Base-by-base conservation (phyloP, 2,329 filamentous ascomycete species). In the Fusarium albosuccineum region DNA sequence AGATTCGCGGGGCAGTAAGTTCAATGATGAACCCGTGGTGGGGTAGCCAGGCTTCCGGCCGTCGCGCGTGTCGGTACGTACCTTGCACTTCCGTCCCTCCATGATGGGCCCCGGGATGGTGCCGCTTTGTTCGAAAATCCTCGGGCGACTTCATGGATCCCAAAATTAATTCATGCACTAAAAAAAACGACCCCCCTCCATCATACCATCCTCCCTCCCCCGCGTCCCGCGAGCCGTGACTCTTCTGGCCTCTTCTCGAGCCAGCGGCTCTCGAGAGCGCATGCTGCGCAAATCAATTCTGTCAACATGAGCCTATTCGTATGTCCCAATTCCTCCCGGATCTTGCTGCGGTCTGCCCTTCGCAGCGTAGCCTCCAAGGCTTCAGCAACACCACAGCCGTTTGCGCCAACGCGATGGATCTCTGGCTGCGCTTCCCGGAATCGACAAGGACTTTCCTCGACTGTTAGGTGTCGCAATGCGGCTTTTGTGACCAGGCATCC, bases 321-420 rank as follows among this genome's bases (percentile, higher is more conserved):
- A 27, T 74, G 70, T 49, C 71, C 71, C 60, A 71, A 74, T 68
- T 73, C 74, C 50, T 73, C 76, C 37, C 70, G 75, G 61, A 64
- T 73, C 55, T 65, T 78, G 62, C 57, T 77, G 62, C 72, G 75
- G 42, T 62, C 64, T 39, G 73, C 70, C 59, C 68, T 74, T 9
- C 71, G 75, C 27, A 68, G 68, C 53, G 57, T 73, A 58, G 67
- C 65, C 36, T 70, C 57, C 37, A 64, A 64, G 49, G 63, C 63
- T 9, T 56, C 58, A n/a, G 55, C 64, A 29, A 49, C 67, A 39
- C 50, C 63, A 22, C 66, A 67, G 29, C 62, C 70, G n/a, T 70
- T 70, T 53, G 57, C 63, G 16, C 59, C 72, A n/a, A 22, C 62
- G 37, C 65, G 70, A 64, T 73, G 73, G 69, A 55, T 74, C 9